Base-by-base conservation (phyloP, 2,329 filamentous ascomycete genomes). In the Arachnopeziza araneosa region DNA sequence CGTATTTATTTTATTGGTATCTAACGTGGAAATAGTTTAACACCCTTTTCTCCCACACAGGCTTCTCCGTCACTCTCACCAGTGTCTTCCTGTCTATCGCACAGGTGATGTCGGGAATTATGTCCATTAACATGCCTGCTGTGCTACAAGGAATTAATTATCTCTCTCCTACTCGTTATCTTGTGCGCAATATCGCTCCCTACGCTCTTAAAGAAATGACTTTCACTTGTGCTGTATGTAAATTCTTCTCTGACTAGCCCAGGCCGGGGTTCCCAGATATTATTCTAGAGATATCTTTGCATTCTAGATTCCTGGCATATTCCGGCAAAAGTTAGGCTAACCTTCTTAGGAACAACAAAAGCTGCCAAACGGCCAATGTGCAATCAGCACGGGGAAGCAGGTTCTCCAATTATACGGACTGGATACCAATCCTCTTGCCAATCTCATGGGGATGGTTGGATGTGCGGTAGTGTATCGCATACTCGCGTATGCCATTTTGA, bases 11-110 rank as follows among this genome's bases (percentile, higher is more conserved):
- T 50, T n/a, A 53, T 30, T 50, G 8, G 51, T 5, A 17, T 26
- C 50, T 56, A 55, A 57, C 22, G 52, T 5, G 2, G 5, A 21
- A 26, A 59, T 22, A 71, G 75, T 92, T 92, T 77, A 91, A 91
- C 75, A 91, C 88, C 0, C 75, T 92, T 9, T 89, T 91, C 71
- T 75, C 76, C 8, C 88, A 92, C 69, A 89, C 87, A 0, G 89
- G 89, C 1, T 92, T 92, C 71, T 87, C 88, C 0, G 83, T 92
- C 60, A 91, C 90, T 66, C 74, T 90, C 59, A 90, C 87, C 64
- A 85, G 82, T 0, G 80, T 90, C 50, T 78, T 92, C 21, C 77
- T 93, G 2, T 86, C 84, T 0, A 81, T 93, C 8, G 85, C 88
- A 0, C 87, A 87, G 66, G 82, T 85, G 68, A 89, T 92, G 80